phyloP scores from a whole-genome alignment of 2,329 filamentous ascomycete genomes.

The Penicillium sp. region DNA sequence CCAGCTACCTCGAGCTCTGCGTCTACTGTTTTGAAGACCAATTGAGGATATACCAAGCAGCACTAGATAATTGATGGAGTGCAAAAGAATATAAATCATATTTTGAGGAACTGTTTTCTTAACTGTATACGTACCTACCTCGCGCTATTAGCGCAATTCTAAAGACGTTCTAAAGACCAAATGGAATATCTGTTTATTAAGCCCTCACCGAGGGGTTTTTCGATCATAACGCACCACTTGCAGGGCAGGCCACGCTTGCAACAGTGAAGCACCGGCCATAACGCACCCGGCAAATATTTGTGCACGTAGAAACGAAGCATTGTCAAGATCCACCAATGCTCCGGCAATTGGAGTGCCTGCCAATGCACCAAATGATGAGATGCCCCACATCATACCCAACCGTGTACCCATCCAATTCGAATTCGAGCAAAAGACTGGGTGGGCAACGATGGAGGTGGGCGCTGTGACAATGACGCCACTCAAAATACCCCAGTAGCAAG shows the following conservation, averaged over 20 bases:
- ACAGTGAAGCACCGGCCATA: conserved; percentile 33
- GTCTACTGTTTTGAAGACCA: no score
- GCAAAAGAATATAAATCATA: no score
- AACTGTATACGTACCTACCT: background rate
- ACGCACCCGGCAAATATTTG: conserved; percentile 39
- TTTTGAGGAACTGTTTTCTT: no score
- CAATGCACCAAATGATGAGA: conserved; percentile 37
- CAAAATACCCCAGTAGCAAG: conserved; percentile 37
- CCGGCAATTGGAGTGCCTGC: conserved; percentile 39
- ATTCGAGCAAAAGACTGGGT: conserved; percentile 33
- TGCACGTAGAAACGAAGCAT: conserved; percentile 31
- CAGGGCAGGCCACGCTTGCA: conserved; percentile 34
- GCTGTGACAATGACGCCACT: conserved; percentile 36
- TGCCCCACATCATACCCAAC: conserved; percentile 42
- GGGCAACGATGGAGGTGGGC: conserved; percentile 35
- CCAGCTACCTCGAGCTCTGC: no score
- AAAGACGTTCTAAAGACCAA: background rate
- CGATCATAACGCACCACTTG: conserved; percentile 29
- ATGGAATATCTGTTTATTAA: background rate
- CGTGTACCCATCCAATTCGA: conserved; percentile 33
- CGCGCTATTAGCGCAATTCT: no score
- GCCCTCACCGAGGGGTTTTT: conserved; percentile 3
- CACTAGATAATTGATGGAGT: no score
- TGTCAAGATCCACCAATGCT: conserved; percentile 32
- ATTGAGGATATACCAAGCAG: no score